phyloP scores from a whole-genome alignment of 2,329 filamentous ascomycete genomes.

The Ampelomyces quisqualis region DNA sequence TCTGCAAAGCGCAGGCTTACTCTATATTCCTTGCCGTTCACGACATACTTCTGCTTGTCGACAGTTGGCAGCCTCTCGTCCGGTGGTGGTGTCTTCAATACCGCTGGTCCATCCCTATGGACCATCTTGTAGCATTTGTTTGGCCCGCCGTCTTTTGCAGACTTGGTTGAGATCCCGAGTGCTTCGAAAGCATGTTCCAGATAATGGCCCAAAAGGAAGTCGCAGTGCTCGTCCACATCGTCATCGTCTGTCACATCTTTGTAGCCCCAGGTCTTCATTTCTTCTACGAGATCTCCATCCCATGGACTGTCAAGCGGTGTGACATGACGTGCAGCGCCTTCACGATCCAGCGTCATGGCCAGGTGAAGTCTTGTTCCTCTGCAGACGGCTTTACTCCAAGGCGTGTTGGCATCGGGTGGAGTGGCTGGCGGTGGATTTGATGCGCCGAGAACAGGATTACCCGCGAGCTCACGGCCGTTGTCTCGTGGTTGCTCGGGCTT shows the following conservation, averaged over 20 bases:
- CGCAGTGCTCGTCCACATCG: slow-evolving; percentile 5
- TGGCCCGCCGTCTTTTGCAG: slow-evolving; percentile 8
- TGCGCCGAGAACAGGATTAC: background rate
- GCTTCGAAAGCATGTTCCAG: slow-evolving; percentile 3
- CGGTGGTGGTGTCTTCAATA: slow-evolving; percentile 2
- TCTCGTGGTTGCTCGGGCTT: background rate
- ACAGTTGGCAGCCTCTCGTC: slow-evolving; percentile 5
- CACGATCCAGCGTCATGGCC: slow-evolving; percentile 4
- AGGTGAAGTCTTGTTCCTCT: slow-evolving; percentile 9
- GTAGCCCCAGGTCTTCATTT: slow-evolving; percentile 14
- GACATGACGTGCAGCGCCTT: slow-evolving; percentile 4
- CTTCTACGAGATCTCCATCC: slow-evolving; percentile 6
- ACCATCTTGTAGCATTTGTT: slow-evolving; percentile 15
- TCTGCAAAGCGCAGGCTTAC: slow-evolving; percentile 3
- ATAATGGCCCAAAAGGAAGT: slow-evolving; percentile 1
- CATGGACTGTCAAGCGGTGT: slow-evolving; percentile 12
- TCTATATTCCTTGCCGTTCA: slow-evolving; percentile 11
- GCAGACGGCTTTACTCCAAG: slow-evolving; percentile 5
- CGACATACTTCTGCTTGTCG: slow-evolving; percentile 18
- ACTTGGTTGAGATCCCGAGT: slow-evolving; percentile 8
- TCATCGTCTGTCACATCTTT: slow-evolving; percentile 6
- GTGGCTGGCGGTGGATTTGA: background rate
- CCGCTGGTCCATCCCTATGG: slow-evolving; percentile 13
- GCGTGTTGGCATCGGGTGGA: background rate
- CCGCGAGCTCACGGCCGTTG: background rate